Percentiles rank a stretch among this genome's conserved stretches.
Evolutionary conservation across 176 grass and related monocot genomes (phyloP).

Genomic region (Poa annua): DNA sequence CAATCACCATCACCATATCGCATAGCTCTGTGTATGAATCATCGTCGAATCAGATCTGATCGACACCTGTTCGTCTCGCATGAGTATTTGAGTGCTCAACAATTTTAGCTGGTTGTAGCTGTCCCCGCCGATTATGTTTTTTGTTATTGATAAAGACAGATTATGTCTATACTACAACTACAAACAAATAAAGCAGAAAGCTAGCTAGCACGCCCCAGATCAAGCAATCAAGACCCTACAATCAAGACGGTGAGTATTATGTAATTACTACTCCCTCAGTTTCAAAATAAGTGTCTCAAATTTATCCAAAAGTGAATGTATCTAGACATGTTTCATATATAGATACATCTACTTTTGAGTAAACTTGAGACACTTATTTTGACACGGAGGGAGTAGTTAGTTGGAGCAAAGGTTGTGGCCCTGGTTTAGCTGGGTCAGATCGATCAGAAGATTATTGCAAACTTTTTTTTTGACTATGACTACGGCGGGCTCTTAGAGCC

Average conservation of each 20-base stretch:
- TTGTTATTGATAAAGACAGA: too few relatives aligned
- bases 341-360: too few relatives aligned
- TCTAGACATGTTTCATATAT: too few relatives aligned
- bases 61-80: not conserved
- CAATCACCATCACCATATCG: not conserved
- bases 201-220: constrained; percentile 12
- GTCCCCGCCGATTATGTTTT: not conserved
- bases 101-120: not conserved
- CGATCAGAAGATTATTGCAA: constrained; percentile 15
- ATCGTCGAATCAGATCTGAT: not conserved
- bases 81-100: not conserved
- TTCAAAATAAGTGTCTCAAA: too few relatives aligned
- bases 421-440: constrained; percentile 12
- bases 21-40: not conserved
- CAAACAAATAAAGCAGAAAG: constrained; percentile 17
- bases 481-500: too few relatives aligned
- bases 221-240: not conserved
- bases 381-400: too few relatives aligned
- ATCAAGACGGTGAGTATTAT: not conserved
- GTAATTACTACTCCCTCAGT: not conserved
- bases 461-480: too few relatives aligned
- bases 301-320: too few relatives aligned
- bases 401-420: not conserved
- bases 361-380: too few relatives aligned
- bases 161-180: too few relatives aligned